Evolutionary conservation across 768 basidiomycete genomes (phyloP).

Genomic region (Mycena maculata): DNA sequence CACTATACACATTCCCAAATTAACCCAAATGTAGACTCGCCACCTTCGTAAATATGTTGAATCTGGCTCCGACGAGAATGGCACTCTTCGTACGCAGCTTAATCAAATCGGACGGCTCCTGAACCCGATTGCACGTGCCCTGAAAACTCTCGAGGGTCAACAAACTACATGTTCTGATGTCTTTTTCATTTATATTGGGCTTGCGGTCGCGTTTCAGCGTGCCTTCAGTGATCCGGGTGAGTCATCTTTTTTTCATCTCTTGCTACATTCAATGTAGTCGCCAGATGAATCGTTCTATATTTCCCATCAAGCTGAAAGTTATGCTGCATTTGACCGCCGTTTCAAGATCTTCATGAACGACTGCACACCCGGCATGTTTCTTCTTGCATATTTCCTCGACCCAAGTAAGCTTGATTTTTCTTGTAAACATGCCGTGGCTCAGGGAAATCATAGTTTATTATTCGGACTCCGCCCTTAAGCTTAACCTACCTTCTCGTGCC

Average conservation of each 20-base stretch:
- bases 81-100: background rate
- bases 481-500: background rate
- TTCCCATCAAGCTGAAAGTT: background rate
- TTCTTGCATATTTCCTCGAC: slow-evolving; percentile 14
- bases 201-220: slow-evolving; percentile 4
- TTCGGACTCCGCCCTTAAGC: background rate
- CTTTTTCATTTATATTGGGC: background rate
- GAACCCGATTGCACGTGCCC: slow-evolving; percentile 1
- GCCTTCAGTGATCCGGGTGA: background rate
- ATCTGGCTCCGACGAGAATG: background rate
- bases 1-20: background rate
- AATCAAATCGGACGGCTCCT: background rate
- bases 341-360: slow-evolving; percentile 10
- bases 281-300: slow-evolving; percentile 7
- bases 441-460: background rate
- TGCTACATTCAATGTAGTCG: background rate
- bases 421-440: too few species aligned
- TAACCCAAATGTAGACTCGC: background rate
- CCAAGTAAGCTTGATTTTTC: slow-evolving; percentile 1
- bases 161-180: slow-evolving; percentile 2
- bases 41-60: slow-evolving; percentile 9
- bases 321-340: background rate
- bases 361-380: slow-evolving; percentile 11
- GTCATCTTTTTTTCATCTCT: background rate
- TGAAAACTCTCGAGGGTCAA: slow-evolving; percentile 10